Evolutionary conservation across 2,329 filamentous ascomycete genomes (phyloP).

Genomic region (Paraconiothyrium sp.): DNA sequence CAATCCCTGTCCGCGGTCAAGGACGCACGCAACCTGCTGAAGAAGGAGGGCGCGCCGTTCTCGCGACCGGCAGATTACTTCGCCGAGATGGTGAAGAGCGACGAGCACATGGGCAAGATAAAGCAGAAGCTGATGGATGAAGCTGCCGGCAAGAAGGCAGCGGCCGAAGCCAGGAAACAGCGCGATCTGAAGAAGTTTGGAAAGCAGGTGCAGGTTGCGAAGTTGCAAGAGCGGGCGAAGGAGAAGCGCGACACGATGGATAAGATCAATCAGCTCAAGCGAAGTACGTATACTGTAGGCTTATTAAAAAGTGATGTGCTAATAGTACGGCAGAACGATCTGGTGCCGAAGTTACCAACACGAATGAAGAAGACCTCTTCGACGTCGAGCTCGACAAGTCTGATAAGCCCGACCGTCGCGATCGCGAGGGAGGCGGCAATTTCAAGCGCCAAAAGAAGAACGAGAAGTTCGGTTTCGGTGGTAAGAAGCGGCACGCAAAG

Average conservation of each 20-base stretch:
- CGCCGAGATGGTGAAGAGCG: constrained; percentile 98
- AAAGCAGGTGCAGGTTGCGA: constrained; percentile 96
- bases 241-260: constrained; percentile 92
- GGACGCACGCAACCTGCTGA: constrained; percentile 75
- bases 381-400: constrained; percentile 76
- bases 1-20: constrained; percentile 84
- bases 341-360: constrained; percentile 71
- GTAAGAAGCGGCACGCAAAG: constrained; percentile 92
- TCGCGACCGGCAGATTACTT: constrained; percentile 94
- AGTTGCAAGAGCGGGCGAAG: constrained; percentile 92
- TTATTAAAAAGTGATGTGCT: constrained; percentile 20
- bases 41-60: constrained; percentile 85
- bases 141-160: constrained; percentile 89
- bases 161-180: constrained; percentile 88
- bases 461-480: constrained; percentile 92
- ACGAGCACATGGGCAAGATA: constrained; percentile 98
- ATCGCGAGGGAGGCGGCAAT: constrained; percentile 57
- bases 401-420: constrained; percentile 54
- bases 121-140: constrained; percentile 93
- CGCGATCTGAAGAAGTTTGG: constrained; percentile 98
- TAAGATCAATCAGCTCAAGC: constrained; percentile 93
- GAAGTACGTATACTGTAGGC: constrained; percentile 72
- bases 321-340: constrained; percentile 75
- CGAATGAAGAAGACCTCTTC: constrained; percentile 86
- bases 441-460: constrained; percentile 92